phyloP scores from a whole-genome alignment of 192 early-diverging fungal species.

The Backusella tarrabulga region DNA sequence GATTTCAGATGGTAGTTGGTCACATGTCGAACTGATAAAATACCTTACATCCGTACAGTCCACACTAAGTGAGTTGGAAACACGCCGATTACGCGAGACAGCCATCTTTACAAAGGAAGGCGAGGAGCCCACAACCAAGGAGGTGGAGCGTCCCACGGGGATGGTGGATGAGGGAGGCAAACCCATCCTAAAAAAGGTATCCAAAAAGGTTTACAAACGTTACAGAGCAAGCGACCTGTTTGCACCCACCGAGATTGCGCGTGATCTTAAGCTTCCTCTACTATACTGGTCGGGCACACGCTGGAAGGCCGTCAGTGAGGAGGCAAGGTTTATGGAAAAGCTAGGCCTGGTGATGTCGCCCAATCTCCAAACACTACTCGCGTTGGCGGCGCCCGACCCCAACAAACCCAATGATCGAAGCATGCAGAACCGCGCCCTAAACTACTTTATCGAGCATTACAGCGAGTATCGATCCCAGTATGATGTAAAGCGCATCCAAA shows the following conservation, averaged over 20 bases:
- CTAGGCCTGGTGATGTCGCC: constrained; percentile 51
- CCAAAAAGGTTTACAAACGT: constrained; percentile 37
- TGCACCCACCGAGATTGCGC: constrained; percentile 58
- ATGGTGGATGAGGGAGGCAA: constrained; percentile 8
- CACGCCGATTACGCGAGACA: constrained; percentile 57
- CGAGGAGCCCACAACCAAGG: constrained; percentile 13
- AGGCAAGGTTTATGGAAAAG: constrained; percentile 45
- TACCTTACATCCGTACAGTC: constrained; percentile 73
- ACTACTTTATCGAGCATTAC: constrained; percentile 73
- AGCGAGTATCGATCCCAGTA: constrained; percentile 54
- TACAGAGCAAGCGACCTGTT: constrained; percentile 66
- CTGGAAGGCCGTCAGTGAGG: constrained; percentile 39
- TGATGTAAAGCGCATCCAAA: constrained; percentile 39
- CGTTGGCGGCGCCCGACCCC: constrained; percentile 33
- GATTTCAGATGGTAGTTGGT: constrained; percentile 72
- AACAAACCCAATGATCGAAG: not conserved
- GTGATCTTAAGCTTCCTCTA: constrained; percentile 61
- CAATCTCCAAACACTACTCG: constrained; percentile 37
- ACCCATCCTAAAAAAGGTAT: constrained; percentile 7
- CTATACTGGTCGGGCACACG: constrained; percentile 61
- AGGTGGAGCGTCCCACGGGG: constrained; percentile 8
- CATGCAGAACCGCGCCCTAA: constrained; percentile 53
- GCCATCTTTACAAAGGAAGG: constrained; percentile 65
- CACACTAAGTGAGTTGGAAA: constrained; percentile 62
- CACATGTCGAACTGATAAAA: constrained; percentile 79